Evolutionary conservation across 345 rosid species (phyloP), one percentile per base, ranked within the genome.

Genomic region (Citrus glauca): DNA sequence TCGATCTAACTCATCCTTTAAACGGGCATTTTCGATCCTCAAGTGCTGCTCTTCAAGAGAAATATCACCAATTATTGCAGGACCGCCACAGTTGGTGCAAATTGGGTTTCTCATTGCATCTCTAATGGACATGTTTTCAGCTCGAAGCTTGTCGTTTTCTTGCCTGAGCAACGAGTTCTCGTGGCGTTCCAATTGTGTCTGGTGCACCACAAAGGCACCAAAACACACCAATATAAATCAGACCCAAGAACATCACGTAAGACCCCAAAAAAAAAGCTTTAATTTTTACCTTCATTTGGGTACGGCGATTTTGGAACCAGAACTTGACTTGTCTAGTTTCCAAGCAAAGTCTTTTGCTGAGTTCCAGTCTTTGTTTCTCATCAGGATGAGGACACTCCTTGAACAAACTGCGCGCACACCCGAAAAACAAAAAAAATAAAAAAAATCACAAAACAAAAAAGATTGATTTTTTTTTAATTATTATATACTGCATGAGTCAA

Each of bases 321-420:
- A 94, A 94, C 91, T 94, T 94, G 81, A 94, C 97, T 80, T 94
- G 98, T 81, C 97, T 88, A 22, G 98, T 90, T 81, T 94, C 98
- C 79, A 94, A 80, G 80, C 88, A 84, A 82, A 94, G 98, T 78
- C 97, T 81, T 48, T 55, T 91, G 77, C 97, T 91, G 4, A 94
- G 96, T 73, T 94, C 97, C 73, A 90, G 56, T 77, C 98, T 74
- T 81, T 94, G 98, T 78, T 94, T 94, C 92, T 94, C 98, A 64
- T 94, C 98, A 45, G 98, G 98, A 86, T 94, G 98, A 50, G 97
- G 97, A 73, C 94, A 92, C 88, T 94, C 98, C 77, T 95, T 93
- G 87, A 93, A 93, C 84, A 91, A 72, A 45, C 95, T 89, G 62
- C 32, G 66, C 28, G 66, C 25, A 57, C 60, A 76, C 64, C 1